A percentile compares a stretch with the other conserved stretches of the same genome.
Conservation (phyloP, 257 asterid genomes). For the Salvia hispanica region DNA sequence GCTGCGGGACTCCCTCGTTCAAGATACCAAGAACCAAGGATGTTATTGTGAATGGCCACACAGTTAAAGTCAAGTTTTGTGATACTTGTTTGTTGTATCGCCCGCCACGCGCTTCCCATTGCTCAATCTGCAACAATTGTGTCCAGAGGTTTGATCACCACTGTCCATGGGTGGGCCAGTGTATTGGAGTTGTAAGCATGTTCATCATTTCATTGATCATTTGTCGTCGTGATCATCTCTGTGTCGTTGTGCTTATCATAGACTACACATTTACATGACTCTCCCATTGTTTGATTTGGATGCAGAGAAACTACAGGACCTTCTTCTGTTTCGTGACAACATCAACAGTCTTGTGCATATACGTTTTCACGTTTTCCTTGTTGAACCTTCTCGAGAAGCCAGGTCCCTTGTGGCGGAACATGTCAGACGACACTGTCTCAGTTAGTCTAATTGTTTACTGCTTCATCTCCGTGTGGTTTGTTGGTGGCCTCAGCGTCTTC, state of each 20-base stretch:
- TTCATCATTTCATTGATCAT: neutral
- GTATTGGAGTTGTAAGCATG: slow-evolving; percentile 77
- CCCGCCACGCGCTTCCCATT: slow-evolving; percentile 94
- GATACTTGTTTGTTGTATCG: slow-evolving; percentile 88
- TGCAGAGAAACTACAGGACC: slow-evolving; percentile 88
- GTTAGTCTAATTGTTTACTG: slow-evolving; percentile 65
- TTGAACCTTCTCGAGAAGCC: slow-evolving; percentile 54
- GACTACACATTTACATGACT: slow-evolving; percentile 18
- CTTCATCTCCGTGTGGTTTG: slow-evolving; percentile 87
- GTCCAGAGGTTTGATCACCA: slow-evolving; percentile 97
- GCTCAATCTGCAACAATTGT: slow-evolving; percentile 95
- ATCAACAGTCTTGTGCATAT: slow-evolving; percentile 71
- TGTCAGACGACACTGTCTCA: slow-evolving; percentile 62
- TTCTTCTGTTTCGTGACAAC: slow-evolving; percentile 76
- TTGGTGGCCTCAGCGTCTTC: slow-evolving; percentile 84
- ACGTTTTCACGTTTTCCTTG: slow-evolving; percentile 86
- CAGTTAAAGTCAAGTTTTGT: slow-evolving; percentile 72
- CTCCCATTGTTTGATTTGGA: slow-evolving; percentile 13
- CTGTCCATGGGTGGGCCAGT: slow-evolving; percentile 98
- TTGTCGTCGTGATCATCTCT: neutral
- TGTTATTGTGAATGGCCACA: slow-evolving; percentile 61
- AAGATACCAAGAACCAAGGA: slow-evolving; percentile 78
- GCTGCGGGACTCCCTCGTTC: slow-evolving; percentile 43
- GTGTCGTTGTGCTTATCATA: neutral
- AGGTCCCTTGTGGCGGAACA: slow-evolving; percentile 51